phyloP scores from a whole-genome alignment of 1,284 basidiomycete species.

The Tranzscheliella williamsii region DNA sequence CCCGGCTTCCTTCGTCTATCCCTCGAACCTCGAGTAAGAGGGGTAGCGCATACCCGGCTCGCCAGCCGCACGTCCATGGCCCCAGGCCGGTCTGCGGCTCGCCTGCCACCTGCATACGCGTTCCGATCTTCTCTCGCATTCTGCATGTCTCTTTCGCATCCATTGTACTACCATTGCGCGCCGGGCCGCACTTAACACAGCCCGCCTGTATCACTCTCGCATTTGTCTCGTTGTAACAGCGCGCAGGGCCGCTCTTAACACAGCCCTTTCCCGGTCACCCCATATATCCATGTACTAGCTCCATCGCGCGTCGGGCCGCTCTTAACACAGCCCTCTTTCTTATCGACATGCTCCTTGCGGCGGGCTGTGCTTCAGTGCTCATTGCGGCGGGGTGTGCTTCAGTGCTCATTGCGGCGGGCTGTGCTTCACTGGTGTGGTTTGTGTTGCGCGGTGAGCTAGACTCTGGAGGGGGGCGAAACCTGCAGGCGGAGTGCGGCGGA shows the following conservation, averaged over 20 bases:
- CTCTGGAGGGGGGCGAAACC: slow-evolving; percentile 49
- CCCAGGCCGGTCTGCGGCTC: too few species aligned
- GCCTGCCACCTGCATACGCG: too few species aligned
- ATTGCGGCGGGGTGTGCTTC: too few species aligned
- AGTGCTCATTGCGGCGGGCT: too few species aligned
- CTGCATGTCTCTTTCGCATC: slow-evolving; percentile 5
- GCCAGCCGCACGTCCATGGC: background rate
- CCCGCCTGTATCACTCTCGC: slow-evolving; percentile 2
- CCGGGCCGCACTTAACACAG: slow-evolving; percentile 42
- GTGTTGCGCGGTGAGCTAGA: too few species aligned
- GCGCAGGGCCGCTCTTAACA: slow-evolving; percentile 37
- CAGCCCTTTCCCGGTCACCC: slow-evolving; percentile 10
- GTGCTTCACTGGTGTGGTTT: too few species aligned
- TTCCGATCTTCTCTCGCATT: slow-evolving; percentile 1
- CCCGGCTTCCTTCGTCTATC: slow-evolving; percentile 51
- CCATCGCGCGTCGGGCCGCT: slow-evolving; percentile 19
- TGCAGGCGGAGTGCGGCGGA: too few species aligned
- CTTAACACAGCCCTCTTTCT: slow-evolving; percentile 35
- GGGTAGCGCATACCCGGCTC: background rate
- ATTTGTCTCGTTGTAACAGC: background rate
- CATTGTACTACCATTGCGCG: slow-evolving; percentile 26
- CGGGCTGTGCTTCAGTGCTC: too few species aligned
- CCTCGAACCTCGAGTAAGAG: slow-evolving; percentile 51
- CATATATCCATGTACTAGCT: too few species aligned
- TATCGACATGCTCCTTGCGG: too few species aligned